Percentiles rank a stretch among this genome's conserved stretches.
phyloP scores from a whole-genome alignment of 306 rosid species.

The Prunus dulcis region DNA sequence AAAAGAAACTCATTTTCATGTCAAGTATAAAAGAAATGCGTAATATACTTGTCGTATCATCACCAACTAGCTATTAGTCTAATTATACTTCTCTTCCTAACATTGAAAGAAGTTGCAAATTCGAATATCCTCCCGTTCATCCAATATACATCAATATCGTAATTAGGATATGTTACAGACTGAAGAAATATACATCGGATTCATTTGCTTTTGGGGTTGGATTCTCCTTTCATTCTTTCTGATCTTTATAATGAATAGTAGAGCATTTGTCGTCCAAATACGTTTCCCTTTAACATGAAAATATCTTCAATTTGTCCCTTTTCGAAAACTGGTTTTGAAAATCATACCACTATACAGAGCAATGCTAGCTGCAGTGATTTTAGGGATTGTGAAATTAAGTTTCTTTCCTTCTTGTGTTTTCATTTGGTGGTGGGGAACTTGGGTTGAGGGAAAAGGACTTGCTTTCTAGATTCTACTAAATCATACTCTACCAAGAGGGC shows the following conservation, averaged over 20 bases:
- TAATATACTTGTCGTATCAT: not conserved
- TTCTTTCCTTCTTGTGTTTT: not conserved
- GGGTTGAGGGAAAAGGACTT: not conserved
- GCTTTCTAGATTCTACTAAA: slow-evolving; percentile 8
- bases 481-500: not conserved
- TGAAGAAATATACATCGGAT: not conserved
- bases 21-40: not conserved
- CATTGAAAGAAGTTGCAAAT: too few species aligned
- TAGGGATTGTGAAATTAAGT: too few species aligned
- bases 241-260: slow-evolving; percentile 8
- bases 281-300: slow-evolving; percentile 16
- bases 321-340: not conserved
- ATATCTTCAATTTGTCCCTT: not conserved
- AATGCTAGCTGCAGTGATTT: not conserved
- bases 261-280: slow-evolving; percentile 26
- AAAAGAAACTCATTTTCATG: not conserved
- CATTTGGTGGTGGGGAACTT: not conserved
- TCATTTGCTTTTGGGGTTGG: slow-evolving; percentile 19
- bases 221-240: slow-evolving; percentile 1
- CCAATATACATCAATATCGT: too few species aligned
- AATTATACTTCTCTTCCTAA: not conserved
- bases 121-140: too few species aligned
- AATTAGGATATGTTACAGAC: too few species aligned
- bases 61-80: not conserved
- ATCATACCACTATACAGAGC: not conserved